A percentile compares a stretch with the other conserved stretches of the same genome.
Conservation (phyloP, 345 rosid genomes). For the Linum usitatissimum region DNA sequence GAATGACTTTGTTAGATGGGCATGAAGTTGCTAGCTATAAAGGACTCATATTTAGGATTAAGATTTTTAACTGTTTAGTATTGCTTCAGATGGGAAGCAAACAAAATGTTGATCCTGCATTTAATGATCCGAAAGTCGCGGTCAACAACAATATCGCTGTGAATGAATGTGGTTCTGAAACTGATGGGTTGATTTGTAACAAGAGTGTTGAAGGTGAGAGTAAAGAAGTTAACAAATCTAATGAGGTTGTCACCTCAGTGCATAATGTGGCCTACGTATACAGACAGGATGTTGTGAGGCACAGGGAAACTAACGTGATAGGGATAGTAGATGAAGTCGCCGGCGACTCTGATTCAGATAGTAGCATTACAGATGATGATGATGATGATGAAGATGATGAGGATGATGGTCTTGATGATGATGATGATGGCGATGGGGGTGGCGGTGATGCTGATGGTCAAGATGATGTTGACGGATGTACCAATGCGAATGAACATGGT, state of each 20-base stretch:
- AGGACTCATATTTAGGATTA: neutral
- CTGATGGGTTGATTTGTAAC: constrained; percentile 19
- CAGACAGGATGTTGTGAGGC: constrained; percentile 71
- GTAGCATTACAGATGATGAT: constrained; percentile 49
- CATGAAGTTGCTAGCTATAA: neutral
- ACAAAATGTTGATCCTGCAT: constrained; percentile 24
- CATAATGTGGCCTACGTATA: constrained; percentile 42
- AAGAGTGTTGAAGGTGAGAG: constrained; percentile 4
- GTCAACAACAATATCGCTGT: constrained; percentile 14
- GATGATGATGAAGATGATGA: constrained; percentile 35
- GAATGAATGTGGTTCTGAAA: constrained; percentile 17
- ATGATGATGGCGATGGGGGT: constrained; percentile 17
- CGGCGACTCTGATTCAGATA: constrained; percentile 88
- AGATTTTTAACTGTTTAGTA: neutral
- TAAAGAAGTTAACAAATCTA: constrained; percentile 18
- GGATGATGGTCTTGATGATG: constrained; percentile 24
- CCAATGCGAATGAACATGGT: constrained; percentile 12
- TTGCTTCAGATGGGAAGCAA: constrained; percentile 50
- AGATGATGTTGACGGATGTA: constrained; percentile 25
- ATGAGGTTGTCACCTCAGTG: constrained; percentile 22
- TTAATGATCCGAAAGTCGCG: constrained; percentile 16
- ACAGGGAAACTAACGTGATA: constrained; percentile 37
- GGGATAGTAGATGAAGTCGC: constrained; percentile 91
- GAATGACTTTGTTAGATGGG: neutral
- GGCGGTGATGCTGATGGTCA: constrained; percentile 21